phyloP scores from a whole-genome alignment of 2,329 filamentous ascomycete genomes.

The Pezicula carpinea region DNA sequence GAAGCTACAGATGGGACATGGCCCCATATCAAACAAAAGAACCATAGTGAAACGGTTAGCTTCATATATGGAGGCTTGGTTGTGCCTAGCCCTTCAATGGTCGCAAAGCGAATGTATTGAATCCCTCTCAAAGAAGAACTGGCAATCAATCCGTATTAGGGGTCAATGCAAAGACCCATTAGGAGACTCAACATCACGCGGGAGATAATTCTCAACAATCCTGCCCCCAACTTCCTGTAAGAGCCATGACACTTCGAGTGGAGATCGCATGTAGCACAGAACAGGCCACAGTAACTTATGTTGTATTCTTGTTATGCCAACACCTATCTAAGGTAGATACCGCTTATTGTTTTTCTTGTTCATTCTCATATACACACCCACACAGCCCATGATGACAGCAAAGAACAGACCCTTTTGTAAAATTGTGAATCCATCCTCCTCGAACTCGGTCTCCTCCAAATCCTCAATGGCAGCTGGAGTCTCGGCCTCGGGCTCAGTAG shows the following conservation, averaged over 20 bases:
- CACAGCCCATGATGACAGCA: conserved; percentile 40
- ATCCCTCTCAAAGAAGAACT: too few relatives aligned
- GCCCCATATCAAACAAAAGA: too few relatives aligned
- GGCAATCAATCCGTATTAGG: too few relatives aligned
- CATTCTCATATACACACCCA: conserved; percentile 41
- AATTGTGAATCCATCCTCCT: conserved; percentile 34
- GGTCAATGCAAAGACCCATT: too few relatives aligned
- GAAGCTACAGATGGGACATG: too few relatives aligned
- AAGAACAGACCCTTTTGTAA: conserved; percentile 48
- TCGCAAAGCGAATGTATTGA: too few relatives aligned
- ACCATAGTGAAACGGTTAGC: too few relatives aligned
- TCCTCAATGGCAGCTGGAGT: conserved; percentile 13
- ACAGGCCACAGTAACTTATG: background rate
- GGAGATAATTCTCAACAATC: background rate
- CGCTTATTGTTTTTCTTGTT: conserved; percentile 29
- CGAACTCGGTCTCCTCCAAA: conserved; percentile 25
- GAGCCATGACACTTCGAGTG: conserved; percentile 11
- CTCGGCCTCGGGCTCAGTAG: conserved; percentile 6
- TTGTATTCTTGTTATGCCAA: background rate
- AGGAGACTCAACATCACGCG: too few relatives aligned
- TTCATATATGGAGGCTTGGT: too few relatives aligned
- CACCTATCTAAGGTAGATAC: conserved; percentile 4
- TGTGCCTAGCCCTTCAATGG: too few relatives aligned
- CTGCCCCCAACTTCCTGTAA: conserved; percentile 4
- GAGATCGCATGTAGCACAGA: background rate